Evolutionary conservation across 2,329 filamentous ascomycete genomes (phyloP), one percentile per base, ranked within the genome.

Genomic region (Venturia nashicola): DNA sequence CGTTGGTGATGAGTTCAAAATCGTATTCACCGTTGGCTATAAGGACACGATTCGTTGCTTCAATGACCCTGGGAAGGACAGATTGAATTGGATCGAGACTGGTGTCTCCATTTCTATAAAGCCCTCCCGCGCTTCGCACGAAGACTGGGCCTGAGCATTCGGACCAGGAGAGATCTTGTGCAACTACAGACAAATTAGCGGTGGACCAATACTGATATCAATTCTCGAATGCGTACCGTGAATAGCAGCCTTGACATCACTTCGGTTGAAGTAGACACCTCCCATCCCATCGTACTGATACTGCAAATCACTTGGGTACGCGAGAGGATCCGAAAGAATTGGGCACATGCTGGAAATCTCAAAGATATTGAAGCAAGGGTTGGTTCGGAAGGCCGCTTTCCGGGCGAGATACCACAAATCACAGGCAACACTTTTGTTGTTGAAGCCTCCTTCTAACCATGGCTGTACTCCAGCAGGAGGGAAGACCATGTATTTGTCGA

Each of bases 261-360:
- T 76, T 6, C 87, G 84, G 76, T 90, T 83, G 74, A 90, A 90
- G 77, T 90, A 88, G 62, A 91, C 77, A 0, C 74, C 71, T 32
- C 54, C 65, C 34, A 65, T 46, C 6, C 66, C 67, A 27, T 48
- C 44, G 51, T 66, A 67, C 12, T 61, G 51, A 61, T 69, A 69
- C 61, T 67, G 59, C 8, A 69, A 55, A 60, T 68, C 66, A 14
- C 55, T 65, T 16, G 67, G 68, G 44, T 64, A 69, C 39, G 59
- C 66, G 5, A 69, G 65, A 18, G 65, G 67, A 51, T 68, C 67
- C 36, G 27, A 48, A n/a, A 11, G 23, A 23, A 51, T 51, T 16
- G 60, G 60, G 23, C 51, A 59, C 32, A 59, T 51, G 39, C n/a
- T 63, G 63, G 61, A 64, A 23, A 68, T 67, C 34, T 67, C 62